Percentiles rank a stretch among this genome's conserved stretches.
Conservation (phyloP, 805 yeast species). For the Saccharomyces mikatae region DNA sequence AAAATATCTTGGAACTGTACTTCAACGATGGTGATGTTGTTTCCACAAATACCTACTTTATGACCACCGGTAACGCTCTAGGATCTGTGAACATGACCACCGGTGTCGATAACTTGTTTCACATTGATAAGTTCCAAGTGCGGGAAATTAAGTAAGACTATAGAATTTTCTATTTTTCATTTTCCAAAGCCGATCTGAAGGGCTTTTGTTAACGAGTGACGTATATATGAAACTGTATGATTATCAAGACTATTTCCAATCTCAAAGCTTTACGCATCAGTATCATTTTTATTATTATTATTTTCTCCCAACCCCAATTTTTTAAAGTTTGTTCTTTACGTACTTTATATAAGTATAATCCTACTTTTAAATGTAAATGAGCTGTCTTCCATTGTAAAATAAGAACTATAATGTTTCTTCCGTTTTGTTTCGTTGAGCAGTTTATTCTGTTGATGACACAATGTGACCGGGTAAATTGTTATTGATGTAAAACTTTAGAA, state of each 20-base stretch:
- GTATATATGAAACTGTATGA: not conserved
- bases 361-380: not conserved
- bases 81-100: slow-evolving; percentile 9
- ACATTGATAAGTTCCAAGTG: not conserved
- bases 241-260: not conserved
- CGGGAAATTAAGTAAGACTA: not conserved
- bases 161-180: not conserved
- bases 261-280: not conserved
- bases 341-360: not conserved
- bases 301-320: not conserved
- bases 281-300: not conserved
- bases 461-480: not conserved
- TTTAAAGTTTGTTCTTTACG: not conserved
- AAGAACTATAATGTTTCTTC: no score
- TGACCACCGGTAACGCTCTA: slow-evolving; percentile 14
- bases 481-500: not conserved
- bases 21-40: slow-evolving; percentile 27
- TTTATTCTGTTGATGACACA: not conserved
- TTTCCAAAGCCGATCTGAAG: not conserved
- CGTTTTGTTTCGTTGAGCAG: not conserved
- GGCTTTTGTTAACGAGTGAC: not conserved
- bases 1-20: slow-evolving; percentile 27
- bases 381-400: no score
- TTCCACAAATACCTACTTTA: slow-evolving; percentile 28
- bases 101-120: slow-evolving; percentile 5